These are phyloP conservation scores for Nicotiana attenuata DNA, from an alignment of 257 asterid genomes.

Conservation along the genomic window DNA sequence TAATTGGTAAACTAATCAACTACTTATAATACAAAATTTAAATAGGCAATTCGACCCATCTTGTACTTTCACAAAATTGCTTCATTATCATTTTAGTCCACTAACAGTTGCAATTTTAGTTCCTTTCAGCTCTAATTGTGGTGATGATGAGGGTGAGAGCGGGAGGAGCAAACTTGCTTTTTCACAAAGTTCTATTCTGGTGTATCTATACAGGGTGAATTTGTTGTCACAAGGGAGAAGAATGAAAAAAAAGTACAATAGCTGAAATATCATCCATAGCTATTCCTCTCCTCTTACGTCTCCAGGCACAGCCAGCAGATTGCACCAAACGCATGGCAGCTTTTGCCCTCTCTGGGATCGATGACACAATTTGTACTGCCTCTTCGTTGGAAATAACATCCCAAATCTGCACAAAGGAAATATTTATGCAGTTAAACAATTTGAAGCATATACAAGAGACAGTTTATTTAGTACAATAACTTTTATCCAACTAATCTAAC, in stretches of 20 bases:
- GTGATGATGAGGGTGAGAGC: neutral
- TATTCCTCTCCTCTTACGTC: constrained; percentile 65
- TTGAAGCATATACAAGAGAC: neutral
- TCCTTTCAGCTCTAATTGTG: no score
- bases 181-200: constrained; percentile 8
- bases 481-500: no score
- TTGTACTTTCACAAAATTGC: no score
- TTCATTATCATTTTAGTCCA: no score
- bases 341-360: constrained; percentile 44
- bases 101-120: no score
- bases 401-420: constrained; percentile 60
- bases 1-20: no score
- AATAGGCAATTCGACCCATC: no score
- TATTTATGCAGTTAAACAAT: neutral
- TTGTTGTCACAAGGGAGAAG: constrained; percentile 35
- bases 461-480: neutral
- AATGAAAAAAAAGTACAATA: constrained; percentile 63
- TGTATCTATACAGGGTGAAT: constrained; percentile 24
- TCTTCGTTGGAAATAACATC: constrained; percentile 90
- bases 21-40: no score
- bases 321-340: constrained; percentile 69
- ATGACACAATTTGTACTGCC: constrained; percentile 71
- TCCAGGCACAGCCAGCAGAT: constrained; percentile 71
- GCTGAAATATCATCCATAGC: constrained; percentile 98
- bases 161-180: neutral